Percentiles rank a stretch among this genome's conserved stretches.
These are phyloP conservation scores for Dactylis glomerata DNA, from an alignment of 176 grass and related monocot species.

Conservation along the genomic window DNA sequence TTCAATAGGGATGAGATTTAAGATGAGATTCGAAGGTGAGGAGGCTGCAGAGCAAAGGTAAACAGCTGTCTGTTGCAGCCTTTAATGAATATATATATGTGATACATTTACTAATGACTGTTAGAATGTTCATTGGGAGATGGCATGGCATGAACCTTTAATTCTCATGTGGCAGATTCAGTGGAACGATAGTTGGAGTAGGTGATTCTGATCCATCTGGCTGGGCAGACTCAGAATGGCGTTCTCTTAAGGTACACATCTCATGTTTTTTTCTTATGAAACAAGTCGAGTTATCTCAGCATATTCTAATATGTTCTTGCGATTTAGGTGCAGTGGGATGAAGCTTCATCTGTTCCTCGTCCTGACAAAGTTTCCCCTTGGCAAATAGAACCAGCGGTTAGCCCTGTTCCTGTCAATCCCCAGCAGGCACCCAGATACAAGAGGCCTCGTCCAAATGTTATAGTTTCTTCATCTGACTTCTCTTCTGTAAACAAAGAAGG, in stretches of 20 bases:
- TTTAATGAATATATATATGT: not conserved
- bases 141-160: not conserved
- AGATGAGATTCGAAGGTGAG: conserved; percentile 97
- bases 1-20: conserved; percentile 94
- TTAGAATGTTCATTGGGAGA: not conserved
- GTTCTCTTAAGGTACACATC: conserved; percentile 69
- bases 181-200: conserved; percentile 78
- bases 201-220: conserved; percentile 62
- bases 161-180: conserved; percentile 54
- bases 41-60: conserved; percentile 88
- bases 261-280: not conserved
- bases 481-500: conserved; percentile 68
- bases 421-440: conserved; percentile 53
- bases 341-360: conserved; percentile 64
- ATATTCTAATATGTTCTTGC: conserved; percentile 12
- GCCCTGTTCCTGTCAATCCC: conserved; percentile 50
- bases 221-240: conserved; percentile 88
- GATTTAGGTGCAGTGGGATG: conserved; percentile 89
- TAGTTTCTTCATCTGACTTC: not conserved
- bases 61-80: not conserved
- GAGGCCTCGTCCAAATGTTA: conserved; percentile 49
- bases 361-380: conserved; percentile 91
- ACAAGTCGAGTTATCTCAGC: not conserved
- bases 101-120: not conserved
- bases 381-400: conserved; percentile 76